Evolutionary conservation across 176 grass and related monocot genomes (phyloP), one percentile per base, ranked within the genome.

Genomic region (Avena eriantha): DNA sequence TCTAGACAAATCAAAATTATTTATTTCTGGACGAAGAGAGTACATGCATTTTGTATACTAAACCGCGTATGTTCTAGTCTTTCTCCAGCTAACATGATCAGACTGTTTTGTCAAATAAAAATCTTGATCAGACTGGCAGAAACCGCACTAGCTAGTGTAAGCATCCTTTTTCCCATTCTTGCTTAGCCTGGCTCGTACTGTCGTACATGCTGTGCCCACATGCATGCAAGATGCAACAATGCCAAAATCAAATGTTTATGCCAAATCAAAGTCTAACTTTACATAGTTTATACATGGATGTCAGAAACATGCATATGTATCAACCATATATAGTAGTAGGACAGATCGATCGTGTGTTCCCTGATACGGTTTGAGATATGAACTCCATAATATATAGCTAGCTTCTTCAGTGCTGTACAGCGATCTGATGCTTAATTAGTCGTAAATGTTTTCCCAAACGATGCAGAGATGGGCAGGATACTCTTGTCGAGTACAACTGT

Each of bases 141-240:
- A 14, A 56, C 50, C 51, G 39, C 51, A n/a, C 75, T 54, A 39
- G 69, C 69, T 36, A 21, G 36, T 21, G 53, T 22, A 36, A 51
- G 39, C 56, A 84, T 84, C 17, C 17, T 75, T 17, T 83, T 60
- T 36, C 55, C 69, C 68, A 73, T 83, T 73, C 81, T 56, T 55
- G n/a, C 64, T 59, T 83, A 83, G 18, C 12, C 19, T 47, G 11
- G 43, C 21, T 83, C 34, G 7, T 64, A 8, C 53, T 18, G 53
- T 55, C 53, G 53, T 45, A 73, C 51, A 58, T 58, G 67, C 2
- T 16, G 53, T 59, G 21, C 81, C 34, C 50, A 73, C 81, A 73
- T 61, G 39, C 17, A 84, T 45, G 21, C 77, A 43, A 10, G 10
- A 84, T 45, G 21, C 77, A 43, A 10, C 15, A n/a, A 26, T 47